These are phyloP conservation scores for Aspergillus ochraceoroseus DNA, from an alignment of 2,329 filamentous ascomycete species.

Conservation along the genomic window DNA sequence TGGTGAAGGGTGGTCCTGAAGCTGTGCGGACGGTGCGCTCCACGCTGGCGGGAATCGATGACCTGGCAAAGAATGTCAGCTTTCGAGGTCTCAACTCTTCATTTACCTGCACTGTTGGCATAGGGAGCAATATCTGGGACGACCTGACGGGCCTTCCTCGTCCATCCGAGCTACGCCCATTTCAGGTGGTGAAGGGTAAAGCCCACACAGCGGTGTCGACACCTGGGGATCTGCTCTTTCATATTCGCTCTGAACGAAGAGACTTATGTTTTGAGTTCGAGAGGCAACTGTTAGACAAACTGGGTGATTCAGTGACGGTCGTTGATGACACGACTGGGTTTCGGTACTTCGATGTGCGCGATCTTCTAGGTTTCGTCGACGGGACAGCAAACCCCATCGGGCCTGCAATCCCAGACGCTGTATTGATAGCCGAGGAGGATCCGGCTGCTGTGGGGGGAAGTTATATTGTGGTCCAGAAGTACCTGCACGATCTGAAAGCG, in stretches of 20 bases:
- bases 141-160: conserved; percentile 42
- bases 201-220: conserved; percentile 53
- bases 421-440: conserved; percentile 45
- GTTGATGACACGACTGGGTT: conserved; percentile 55
- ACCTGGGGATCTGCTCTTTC: conserved; percentile 55
- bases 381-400: conserved; percentile 57
- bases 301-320: conserved; percentile 48
- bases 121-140: conserved; percentile 53
- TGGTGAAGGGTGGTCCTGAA: conserved; percentile 32
- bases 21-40: conserved; percentile 44
- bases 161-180: conserved; percentile 51
- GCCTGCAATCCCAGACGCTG: conserved; percentile 39
- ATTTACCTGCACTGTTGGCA: conserved; percentile 53
- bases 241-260: conserved; percentile 54
- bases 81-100: conserved; percentile 47
- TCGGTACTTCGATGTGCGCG: conserved; percentile 56
- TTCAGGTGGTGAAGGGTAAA: conserved; percentile 46
- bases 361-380: conserved; percentile 57
- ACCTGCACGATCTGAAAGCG: conserved; percentile 49
- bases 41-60: conserved; percentile 43
- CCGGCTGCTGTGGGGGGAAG: conserved; percentile 48
- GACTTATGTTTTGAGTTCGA: conserved; percentile 58
- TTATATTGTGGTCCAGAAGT: conserved; percentile 58
- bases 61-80: conserved; percentile 51
- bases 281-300: conserved; percentile 48